Percentiles rank a stretch among this genome's conserved stretches.
These are phyloP conservation scores for Debaryomyces maramus DNA, from an alignment of 805 yeast species.

Conservation along the genomic window DNA sequence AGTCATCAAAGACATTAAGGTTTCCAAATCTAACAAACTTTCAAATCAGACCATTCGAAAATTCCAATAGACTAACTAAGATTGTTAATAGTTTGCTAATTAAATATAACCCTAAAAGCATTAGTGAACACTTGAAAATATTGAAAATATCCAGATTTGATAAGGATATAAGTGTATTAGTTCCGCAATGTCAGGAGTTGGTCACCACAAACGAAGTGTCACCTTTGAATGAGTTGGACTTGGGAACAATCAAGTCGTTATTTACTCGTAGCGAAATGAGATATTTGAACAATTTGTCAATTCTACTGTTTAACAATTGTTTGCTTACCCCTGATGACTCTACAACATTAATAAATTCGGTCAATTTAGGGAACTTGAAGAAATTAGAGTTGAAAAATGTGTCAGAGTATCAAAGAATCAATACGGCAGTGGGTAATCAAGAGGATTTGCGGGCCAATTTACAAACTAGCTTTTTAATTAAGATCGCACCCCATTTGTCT, in stretches of 20 bases:
- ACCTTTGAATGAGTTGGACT: conserved; percentile 12
- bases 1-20: conserved; percentile 4
- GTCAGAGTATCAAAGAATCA: conserved; percentile 31
- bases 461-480: conserved; percentile 21
- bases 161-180: conserved; percentile 12
- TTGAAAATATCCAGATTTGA: conserved; percentile 23
- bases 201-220: conserved; percentile 2
- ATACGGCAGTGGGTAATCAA: conserved; percentile 7
- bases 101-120: conserved; percentile 5
- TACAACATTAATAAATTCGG: conserved; percentile 13
- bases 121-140: conserved; percentile 14
- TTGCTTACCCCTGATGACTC: conserved; percentile 25
- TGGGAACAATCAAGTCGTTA: conserved; percentile 9
- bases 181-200: conserved; percentile 19
- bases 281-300: conserved; percentile 15
- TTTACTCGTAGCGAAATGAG: conserved; percentile 13
- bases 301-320: conserved; percentile 25
- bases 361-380: conserved; percentile 21
- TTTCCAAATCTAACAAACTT: conserved; percentile 32
- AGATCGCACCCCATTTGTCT: conserved; percentile 23
- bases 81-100: conserved; percentile 19
- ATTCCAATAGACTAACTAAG: conserved; percentile 23
- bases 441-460: conserved; percentile 7
- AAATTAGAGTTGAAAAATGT: conserved; percentile 33
- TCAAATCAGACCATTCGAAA: conserved; percentile 36